Percentiles rank a stretch among this genome's conserved stretches.
Evolutionary conservation across 2,329 filamentous ascomycete species (phyloP).

Genomic region (Colletotrichum liaoningense): DNA sequence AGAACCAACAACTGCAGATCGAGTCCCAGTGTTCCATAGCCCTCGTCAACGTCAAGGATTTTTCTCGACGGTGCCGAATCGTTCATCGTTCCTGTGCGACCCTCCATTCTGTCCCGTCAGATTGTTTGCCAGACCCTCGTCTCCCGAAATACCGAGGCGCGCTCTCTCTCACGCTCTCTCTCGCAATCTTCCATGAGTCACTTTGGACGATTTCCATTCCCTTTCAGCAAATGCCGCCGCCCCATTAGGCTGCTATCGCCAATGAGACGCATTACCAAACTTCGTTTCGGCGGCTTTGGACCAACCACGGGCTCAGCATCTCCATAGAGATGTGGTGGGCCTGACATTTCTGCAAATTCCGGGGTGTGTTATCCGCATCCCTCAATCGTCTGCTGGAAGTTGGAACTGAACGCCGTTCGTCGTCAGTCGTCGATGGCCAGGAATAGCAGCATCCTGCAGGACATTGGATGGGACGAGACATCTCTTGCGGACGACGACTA

Average conservation of each 20-base stretch:
- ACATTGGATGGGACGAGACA: conserved; percentile 14
- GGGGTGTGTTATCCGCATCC: conserved; percentile 11
- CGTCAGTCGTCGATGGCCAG: conserved; percentile 5
- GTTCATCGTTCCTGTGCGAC: conserved; percentile 15
- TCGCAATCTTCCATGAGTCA: background rate
- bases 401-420: background rate
- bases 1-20: conserved; percentile 3
- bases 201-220: background rate
- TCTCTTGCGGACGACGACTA: conserved; percentile 10
- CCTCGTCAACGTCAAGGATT: background rate
- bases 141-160: background rate
- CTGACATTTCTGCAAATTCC: conserved; percentile 1
- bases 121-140: background rate
- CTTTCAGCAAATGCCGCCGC: background rate
- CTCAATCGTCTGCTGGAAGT: background rate
- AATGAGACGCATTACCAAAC: background rate
- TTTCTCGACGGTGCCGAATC: conserved; percentile 6
- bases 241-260: background rate
- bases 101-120: background rate
- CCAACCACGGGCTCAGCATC: conserved; percentile 2
- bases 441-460: conserved; percentile 31
- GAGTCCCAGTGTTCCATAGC: background rate
- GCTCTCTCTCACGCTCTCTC: background rate
- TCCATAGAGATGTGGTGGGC: background rate
- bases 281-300: background rate